Percentiles rank a stretch among this genome's conserved stretches.
Evolutionary conservation across 805 yeast genomes (phyloP).

Genomic region (Myxozyma monticola): DNA sequence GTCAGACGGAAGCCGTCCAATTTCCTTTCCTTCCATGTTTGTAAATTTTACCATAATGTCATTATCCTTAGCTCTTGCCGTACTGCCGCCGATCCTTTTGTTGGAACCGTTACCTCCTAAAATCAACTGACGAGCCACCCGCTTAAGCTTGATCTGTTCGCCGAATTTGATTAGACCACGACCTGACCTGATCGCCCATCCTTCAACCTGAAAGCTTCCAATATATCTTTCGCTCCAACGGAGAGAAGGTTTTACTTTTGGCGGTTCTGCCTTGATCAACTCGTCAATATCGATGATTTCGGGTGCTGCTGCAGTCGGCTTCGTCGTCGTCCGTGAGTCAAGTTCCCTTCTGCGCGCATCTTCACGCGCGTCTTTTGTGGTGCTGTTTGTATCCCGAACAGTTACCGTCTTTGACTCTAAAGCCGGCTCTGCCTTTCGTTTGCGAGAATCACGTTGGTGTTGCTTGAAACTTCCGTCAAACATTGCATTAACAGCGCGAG

Average conservation of each 20-base stretch:
- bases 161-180: conserved; percentile 35
- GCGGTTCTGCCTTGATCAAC: background rate
- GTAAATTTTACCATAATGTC: conserved; percentile 37
- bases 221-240: conserved; percentile 33
- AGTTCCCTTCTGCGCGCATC: too few relatives aligned
- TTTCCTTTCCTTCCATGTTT: conserved; percentile 49
- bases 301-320: background rate
- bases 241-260: background rate
- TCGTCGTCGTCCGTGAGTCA: background rate
- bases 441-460: background rate
- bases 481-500: conserved; percentile 20
- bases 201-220: conserved; percentile 42
- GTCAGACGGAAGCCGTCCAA: conserved; percentile 76
- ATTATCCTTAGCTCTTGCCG: conserved; percentile 12
- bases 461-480: conserved; percentile 18
- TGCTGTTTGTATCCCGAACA: background rate
- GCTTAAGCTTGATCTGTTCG: conserved; percentile 35
- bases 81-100: conserved; percentile 9
- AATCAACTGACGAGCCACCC: conserved; percentile 24
- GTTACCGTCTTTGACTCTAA: background rate
- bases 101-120: background rate
- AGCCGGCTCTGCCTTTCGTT: background rate
- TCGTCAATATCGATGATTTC: background rate
- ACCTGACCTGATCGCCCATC: conserved; percentile 43
- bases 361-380: background rate